A percentile compares a stretch with the other conserved stretches of the same genome.
These are phyloP conservation scores for Teunomyces tritomae DNA, from an alignment of 805 yeast genomes.

Conservation along the genomic window DNA sequence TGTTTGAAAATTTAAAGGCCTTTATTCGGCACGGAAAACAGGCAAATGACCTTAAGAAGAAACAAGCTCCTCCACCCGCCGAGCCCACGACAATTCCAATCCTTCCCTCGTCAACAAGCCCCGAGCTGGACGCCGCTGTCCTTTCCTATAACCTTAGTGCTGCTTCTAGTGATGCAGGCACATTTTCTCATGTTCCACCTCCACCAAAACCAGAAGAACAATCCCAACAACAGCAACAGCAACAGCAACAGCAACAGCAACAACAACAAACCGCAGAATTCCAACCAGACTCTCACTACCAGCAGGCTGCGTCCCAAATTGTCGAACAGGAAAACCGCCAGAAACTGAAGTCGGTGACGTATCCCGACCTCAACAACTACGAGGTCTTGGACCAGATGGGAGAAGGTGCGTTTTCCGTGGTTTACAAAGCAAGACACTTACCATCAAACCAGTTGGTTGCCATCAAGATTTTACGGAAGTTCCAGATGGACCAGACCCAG, in stretches of 20 bases:
- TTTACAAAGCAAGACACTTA: slow-evolving; percentile 55
- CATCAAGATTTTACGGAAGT: slow-evolving; percentile 63
- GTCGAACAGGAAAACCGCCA: slow-evolving; percentile 35
- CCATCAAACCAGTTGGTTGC: slow-evolving; percentile 45
- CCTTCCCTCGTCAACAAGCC: not conserved
- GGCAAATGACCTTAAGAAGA: slow-evolving; percentile 38
- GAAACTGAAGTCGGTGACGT: slow-evolving; percentile 21
- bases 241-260: not conserved
- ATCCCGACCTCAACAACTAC: slow-evolving; percentile 42
- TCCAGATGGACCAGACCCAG: slow-evolving; percentile 60
- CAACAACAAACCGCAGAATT: not conserved
- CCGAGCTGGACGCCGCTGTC: slow-evolving; percentile 3
- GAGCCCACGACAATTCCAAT: not conserved
- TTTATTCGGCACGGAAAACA: slow-evolving; percentile 65
- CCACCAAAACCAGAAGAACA: slow-evolving; percentile 1
- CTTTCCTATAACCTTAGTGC: not conserved
- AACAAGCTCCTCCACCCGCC: not conserved
- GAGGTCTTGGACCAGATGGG: slow-evolving; percentile 55
- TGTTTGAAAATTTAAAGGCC: slow-evolving; percentile 51
- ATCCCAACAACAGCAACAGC: not conserved
- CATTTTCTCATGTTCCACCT: not conserved
- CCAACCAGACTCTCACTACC: slow-evolving; percentile 13
- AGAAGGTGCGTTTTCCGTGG: slow-evolving; percentile 81
- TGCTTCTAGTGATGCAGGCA: not conserved
- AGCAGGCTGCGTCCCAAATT: slow-evolving; percentile 30